Evolutionary conservation across 306 rosid species (phyloP).

Genomic region (Cucurbita pepo): DNA sequence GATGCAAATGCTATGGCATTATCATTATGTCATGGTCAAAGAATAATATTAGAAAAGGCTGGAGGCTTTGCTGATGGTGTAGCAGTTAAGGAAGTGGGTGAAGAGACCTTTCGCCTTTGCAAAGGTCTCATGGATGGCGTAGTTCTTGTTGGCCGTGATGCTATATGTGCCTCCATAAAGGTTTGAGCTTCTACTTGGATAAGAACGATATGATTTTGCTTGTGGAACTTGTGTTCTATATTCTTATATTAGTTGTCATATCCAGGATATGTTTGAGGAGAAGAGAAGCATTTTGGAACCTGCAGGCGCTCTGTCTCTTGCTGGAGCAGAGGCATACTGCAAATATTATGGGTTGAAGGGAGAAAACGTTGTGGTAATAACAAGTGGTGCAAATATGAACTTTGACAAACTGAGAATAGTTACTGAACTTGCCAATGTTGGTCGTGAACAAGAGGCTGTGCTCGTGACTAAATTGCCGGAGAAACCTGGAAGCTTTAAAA

Average conservation of each 20-base stretch:
- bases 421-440: slow-evolving; percentile 92
- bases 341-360: slow-evolving; percentile 78
- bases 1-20: slow-evolving; percentile 97
- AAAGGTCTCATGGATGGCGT: slow-evolving; percentile 75
- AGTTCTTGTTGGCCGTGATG: slow-evolving; percentile 83
- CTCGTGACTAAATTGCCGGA: slow-evolving; percentile 64
- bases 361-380: slow-evolving; percentile 62
- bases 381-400: slow-evolving; percentile 98
- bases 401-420: slow-evolving; percentile 79
- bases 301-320: slow-evolving; percentile 94
- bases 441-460: slow-evolving; percentile 85
- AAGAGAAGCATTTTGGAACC: slow-evolving; percentile 91
- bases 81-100: slow-evolving; percentile 97
- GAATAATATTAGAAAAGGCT: slow-evolving; percentile 66
- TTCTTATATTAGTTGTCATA: slow-evolving; percentile 7
- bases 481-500: slow-evolving; percentile 81
- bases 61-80: slow-evolving; percentile 98
- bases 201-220: neutral
- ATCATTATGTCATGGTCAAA: slow-evolving; percentile 69
- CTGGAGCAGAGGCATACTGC: slow-evolving; percentile 99
- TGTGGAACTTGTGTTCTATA: neutral
- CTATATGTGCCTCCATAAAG: slow-evolving; percentile 93
- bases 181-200: slow-evolving; percentile 22
- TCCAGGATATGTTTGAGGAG: slow-evolving; percentile 97
- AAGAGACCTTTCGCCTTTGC: slow-evolving; percentile 82